Conservation (phyloP, 2,329 filamentous ascomycete species). For the Sporothrix protearum region DNA sequence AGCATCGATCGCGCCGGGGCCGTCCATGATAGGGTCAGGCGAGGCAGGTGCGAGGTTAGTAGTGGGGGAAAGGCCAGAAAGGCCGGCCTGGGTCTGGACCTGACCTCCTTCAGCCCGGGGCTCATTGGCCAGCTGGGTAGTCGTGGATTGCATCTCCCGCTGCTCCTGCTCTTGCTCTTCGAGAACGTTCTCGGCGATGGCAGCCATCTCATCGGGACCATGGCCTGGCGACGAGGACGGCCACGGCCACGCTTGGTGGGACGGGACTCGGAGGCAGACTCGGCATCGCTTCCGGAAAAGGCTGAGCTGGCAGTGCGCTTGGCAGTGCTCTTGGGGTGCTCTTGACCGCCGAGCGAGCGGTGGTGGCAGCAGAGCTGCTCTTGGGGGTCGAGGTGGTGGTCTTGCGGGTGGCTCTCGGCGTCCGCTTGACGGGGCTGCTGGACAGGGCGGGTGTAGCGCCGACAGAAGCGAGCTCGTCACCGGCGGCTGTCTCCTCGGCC, state of each 20-base stretch:
- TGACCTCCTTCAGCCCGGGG: background rate
- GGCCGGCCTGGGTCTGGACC: background rate
- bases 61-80: background rate
- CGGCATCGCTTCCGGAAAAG: constrained; percentile 15
- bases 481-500: constrained; percentile 36
- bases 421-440: constrained; percentile 12
- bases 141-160: background rate
- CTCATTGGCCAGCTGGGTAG: constrained; percentile 4
- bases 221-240: constrained; percentile 33
- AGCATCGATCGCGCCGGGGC: background rate
- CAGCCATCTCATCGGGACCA: constrained; percentile 32
- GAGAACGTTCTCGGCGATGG: constrained; percentile 29
- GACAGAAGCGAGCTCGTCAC: constrained; percentile 18
- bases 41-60: background rate
- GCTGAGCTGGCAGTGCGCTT: constrained; percentile 1
- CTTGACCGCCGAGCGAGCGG: background rate
- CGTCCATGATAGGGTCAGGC: constrained; percentile 16
- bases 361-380: background rate
- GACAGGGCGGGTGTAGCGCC: constrained; percentile 3
- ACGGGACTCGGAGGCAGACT: constrained; percentile 26
- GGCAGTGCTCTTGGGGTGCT: background rate
- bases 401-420: background rate
- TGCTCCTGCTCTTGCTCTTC: constrained; percentile 14
- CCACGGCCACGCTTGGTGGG: constrained; percentile 34
- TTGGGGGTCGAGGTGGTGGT: background rate